These are phyloP conservation scores for Gossypium thurberi DNA, from an alignment of 345 rosid genomes.

Conservation along the genomic window DNA sequence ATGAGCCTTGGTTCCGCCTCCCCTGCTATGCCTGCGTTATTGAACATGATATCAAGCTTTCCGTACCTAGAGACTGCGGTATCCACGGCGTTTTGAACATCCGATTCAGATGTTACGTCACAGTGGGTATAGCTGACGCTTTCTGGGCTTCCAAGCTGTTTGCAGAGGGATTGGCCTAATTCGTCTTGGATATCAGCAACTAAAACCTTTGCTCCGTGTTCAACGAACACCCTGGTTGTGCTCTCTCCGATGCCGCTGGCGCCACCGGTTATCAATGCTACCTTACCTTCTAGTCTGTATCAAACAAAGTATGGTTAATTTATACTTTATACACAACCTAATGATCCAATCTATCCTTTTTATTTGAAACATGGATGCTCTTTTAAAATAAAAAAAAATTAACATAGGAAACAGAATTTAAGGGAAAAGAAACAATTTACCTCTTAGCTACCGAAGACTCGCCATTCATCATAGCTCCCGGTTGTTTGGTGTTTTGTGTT, in stretches of 20 bases:
- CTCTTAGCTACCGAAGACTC: conserved; percentile 9
- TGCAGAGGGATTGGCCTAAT: conserved; percentile 12
- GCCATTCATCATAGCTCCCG: not conserved
- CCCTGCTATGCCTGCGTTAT: conserved; percentile 20
- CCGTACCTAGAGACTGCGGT: conserved; percentile 15
- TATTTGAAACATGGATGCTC: too few species aligned
- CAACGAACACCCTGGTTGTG: conserved; percentile 12
- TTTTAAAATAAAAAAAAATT: too few species aligned
- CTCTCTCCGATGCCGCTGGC: conserved; percentile 18
- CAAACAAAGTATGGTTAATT: not conserved
- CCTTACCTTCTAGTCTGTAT: conserved; percentile 13
- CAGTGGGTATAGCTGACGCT: conserved; percentile 19
- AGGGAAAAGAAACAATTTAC: conserved; percentile 2
- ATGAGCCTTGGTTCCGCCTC: not conserved
- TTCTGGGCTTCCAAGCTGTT: conserved; percentile 18
- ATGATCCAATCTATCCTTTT: not conserved
- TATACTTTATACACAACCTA: not conserved
- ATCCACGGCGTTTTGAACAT: conserved; percentile 19
- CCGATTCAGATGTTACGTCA: conserved; percentile 20
- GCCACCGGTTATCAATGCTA: conserved; percentile 17
- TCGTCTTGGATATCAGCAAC: conserved; percentile 29
- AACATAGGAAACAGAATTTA: not conserved
- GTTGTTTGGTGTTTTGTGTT: not conserved
- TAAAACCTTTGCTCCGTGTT: conserved; percentile 24
- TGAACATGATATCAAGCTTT: conserved; percentile 33